Evolutionary conservation across 129 eudicot genomes (phyloP).

Genomic region (Artemisia argyi): DNA sequence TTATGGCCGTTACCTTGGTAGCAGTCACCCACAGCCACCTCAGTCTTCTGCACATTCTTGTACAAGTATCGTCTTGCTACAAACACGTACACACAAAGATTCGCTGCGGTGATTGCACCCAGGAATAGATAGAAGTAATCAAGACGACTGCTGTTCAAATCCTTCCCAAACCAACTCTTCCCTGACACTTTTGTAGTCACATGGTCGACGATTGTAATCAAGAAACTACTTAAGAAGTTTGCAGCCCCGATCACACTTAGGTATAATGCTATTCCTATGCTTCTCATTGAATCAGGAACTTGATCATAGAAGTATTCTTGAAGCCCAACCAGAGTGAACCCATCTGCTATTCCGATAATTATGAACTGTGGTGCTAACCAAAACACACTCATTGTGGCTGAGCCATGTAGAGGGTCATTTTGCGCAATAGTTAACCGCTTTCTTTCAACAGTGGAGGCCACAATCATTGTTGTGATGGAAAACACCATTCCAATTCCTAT

Average conservation of each 20-base stretch:
- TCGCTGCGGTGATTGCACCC: slow-evolving; percentile 46
- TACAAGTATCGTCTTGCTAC: slow-evolving; percentile 68
- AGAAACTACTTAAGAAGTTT: slow-evolving; percentile 66
- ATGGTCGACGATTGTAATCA: slow-evolving; percentile 62
- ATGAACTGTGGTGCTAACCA: slow-evolving; percentile 88
- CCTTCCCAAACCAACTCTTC: slow-evolving; percentile 83
- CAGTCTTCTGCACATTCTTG: slow-evolving; percentile 61
- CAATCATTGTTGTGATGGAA: slow-evolving; percentile 50
- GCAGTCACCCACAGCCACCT: slow-evolving; percentile 48
- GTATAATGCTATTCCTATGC: slow-evolving; percentile 74
- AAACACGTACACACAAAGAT: slow-evolving; percentile 48
- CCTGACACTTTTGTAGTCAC: slow-evolving; percentile 43
- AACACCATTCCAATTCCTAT: slow-evolving; percentile 80
- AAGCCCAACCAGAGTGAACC: slow-evolving; percentile 70
- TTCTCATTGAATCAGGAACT: slow-evolving; percentile 90
- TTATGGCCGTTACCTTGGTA: slow-evolving; percentile 33
- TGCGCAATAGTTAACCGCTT: slow-evolving; percentile 37
- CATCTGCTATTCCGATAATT: slow-evolving; percentile 67
- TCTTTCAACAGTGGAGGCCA: slow-evolving; percentile 64
- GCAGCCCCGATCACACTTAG: slow-evolving; percentile 76
- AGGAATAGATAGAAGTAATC: slow-evolving; percentile 73
- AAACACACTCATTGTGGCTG: slow-evolving; percentile 58
- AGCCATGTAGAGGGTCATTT: slow-evolving; percentile 38
- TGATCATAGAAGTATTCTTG: slow-evolving; percentile 90
- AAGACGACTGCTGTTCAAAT: slow-evolving; percentile 64